Evolutionary conservation across 257 asterid species (phyloP), one percentile per base, ranked within the genome.

Genomic region (Penstemon davidsonii): DNA sequence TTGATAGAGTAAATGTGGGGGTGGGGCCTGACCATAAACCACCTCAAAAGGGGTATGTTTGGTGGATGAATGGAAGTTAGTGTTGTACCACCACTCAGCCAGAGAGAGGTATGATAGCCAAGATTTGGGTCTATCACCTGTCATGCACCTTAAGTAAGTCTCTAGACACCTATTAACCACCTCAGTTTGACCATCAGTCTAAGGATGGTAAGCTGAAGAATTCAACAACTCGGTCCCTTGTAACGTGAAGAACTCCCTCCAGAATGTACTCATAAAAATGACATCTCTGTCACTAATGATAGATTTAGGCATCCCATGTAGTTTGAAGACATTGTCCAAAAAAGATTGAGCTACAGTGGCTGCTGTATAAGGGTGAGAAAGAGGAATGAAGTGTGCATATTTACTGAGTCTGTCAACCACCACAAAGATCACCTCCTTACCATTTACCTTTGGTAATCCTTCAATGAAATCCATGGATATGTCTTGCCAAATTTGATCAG

Each of bases 41-140:
- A 47, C 71, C 5, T 74, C 74, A 67, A 44, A 75, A 0, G 71
- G 75, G 0, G 66, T 40, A 2, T 42, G 4, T 0, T 38, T 11
- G 0, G 42, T 8, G 8, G 68, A 18, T 5, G 11, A 3, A 12
- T 69, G 67, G 2, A 10, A 19, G 0, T 36, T 13, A 5, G 75
- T 74, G 4, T 68, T 62, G 0, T 68, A 54, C 70, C 61, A 68
- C 19, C 42, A 60, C 5, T 75, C 47, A 13, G 57, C 67, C 1
- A 62, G 3, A 0, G 61, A 5, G 1, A 70, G 5, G 43, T 51
- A 55, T 0, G 1, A 40, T 0, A 1, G 4, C 71, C 62, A 66
- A 1, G 9, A 4, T 1, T 8, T 53, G 0, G 71, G 71, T 8
- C 12, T 10, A 3, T 53, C 11, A 7, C 36, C 6, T 0, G 6